Percentiles rank a stretch among this genome's conserved stretches.
These are phyloP conservation scores for Trametes villosa DNA, from an alignment of 768 basidiomycete species.

Conservation along the genomic window DNA sequence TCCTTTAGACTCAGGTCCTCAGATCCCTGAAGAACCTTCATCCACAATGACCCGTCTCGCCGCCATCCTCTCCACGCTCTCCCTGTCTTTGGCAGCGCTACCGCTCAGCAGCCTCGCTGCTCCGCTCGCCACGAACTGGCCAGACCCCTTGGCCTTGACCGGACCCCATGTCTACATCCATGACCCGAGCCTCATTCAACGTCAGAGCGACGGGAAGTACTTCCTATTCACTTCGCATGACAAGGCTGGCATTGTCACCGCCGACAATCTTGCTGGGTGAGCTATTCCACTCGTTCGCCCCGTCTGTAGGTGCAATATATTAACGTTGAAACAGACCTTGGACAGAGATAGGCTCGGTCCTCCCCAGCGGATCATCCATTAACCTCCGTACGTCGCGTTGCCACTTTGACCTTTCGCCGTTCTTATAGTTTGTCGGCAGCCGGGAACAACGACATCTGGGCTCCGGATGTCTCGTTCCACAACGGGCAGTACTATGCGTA, in stretches of 20 bases:
- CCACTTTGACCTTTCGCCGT: background rate
- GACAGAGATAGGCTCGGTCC: constrained; percentile 26
- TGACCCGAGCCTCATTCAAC: constrained; percentile 24
- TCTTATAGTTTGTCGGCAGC: background rate
- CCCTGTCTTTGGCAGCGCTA: background rate
- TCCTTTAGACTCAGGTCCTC: no score
- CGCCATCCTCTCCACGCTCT: background rate
- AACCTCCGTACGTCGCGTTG: constrained; percentile 20
- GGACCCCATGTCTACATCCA: constrained; percentile 20
- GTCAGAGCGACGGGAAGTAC: constrained; percentile 24
- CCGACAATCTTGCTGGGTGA: constrained; percentile 25
- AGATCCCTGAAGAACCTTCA: background rate
- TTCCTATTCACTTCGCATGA: constrained; percentile 26
- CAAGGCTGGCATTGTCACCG: constrained; percentile 22
- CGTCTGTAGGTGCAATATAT: background rate
- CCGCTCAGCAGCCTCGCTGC: background rate
- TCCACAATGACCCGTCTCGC: background rate
- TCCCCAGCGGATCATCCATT: constrained; percentile 22
- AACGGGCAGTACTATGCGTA: constrained; percentile 30
- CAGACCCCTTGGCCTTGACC: constrained; percentile 15
- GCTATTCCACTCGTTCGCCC: constrained; percentile 1
- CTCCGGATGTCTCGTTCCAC: constrained; percentile 30
- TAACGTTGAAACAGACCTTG: constrained; percentile 21
- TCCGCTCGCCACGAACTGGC: constrained; percentile 5
- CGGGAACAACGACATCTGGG: constrained; percentile 29